A percentile compares a stretch with the other conserved stretches of the same genome.
phyloP scores from a whole-genome alignment of 768 basidiomycete species.

The Suillus subluteus region DNA sequence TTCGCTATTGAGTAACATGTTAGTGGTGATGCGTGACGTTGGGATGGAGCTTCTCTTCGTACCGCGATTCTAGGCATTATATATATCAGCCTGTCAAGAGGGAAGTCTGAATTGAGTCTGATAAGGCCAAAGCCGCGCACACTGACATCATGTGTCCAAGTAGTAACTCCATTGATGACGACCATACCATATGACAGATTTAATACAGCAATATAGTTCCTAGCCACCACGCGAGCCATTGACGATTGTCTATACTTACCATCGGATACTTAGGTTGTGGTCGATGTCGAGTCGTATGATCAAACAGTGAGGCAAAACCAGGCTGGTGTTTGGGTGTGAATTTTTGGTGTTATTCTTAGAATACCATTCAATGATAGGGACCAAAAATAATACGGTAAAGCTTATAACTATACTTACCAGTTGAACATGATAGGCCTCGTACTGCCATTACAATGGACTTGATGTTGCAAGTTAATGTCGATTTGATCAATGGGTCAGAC shows the following conservation, averaged over 20 bases:
- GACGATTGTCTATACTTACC: no score
- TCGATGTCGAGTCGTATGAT: no score
- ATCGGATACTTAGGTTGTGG: no score
- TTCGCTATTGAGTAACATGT: conserved; percentile 17
- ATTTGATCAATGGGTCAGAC: no score
- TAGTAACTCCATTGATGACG: background rate
- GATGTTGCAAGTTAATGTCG: no score
- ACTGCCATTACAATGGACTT: no score
- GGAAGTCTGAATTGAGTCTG: background rate
- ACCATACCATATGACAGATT: background rate
- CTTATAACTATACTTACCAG: background rate
- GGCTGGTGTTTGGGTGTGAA: background rate
- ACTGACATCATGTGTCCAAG: background rate
- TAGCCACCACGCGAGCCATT: background rate
- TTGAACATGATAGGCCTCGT: background rate
- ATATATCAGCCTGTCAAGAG: conserved; percentile 1
- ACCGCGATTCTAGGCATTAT: background rate
- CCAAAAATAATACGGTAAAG: no score
- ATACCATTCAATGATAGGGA: no score
- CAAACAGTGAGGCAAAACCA: no score
- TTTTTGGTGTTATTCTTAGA: background rate
- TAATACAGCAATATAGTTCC: background rate
- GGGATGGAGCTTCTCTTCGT: background rate
- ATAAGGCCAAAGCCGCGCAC: background rate
- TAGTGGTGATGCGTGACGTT: background rate